phyloP scores from a whole-genome alignment of 1,139 yeast species.

The Debaryomyces udenii region DNA sequence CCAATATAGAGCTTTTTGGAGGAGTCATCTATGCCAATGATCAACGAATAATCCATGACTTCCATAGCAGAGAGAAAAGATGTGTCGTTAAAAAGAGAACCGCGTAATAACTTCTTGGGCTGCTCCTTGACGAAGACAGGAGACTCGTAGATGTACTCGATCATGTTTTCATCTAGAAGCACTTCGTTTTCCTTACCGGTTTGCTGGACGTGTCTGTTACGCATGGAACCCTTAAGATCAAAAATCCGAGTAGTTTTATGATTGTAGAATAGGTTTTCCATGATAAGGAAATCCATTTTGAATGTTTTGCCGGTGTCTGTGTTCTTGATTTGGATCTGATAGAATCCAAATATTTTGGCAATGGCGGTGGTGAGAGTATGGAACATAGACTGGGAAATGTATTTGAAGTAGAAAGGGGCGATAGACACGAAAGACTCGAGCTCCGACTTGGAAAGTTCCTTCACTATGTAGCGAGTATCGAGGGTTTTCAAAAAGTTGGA shows the following conservation, averaged over 20 bases:
- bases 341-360: slow-evolving; percentile 94
- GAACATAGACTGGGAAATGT: slow-evolving; percentile 92
- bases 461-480: slow-evolving; percentile 87
- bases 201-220: slow-evolving; percentile 94
- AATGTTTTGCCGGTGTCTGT: slow-evolving; percentile 73
- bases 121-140: slow-evolving; percentile 94
- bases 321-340: slow-evolving; percentile 86
- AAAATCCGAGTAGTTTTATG: slow-evolving; percentile 83
- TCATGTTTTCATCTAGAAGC: slow-evolving; percentile 94
- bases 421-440: slow-evolving; percentile 91
- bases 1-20: slow-evolving; percentile 80
- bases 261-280: slow-evolving; percentile 93
- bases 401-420: slow-evolving; percentile 96
- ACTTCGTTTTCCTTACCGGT: slow-evolving; percentile 97
- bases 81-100: slow-evolving; percentile 94
- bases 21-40: slow-evolving; percentile 79
- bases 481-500: slow-evolving; percentile 89
- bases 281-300: slow-evolving; percentile 88
- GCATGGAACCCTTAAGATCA: slow-evolving; percentile 97
- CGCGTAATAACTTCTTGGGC: slow-evolving; percentile 79
- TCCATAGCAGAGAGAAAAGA: slow-evolving; percentile 94
- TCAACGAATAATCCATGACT: slow-evolving; percentile 97
- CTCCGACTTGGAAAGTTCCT: slow-evolving; percentile 86
- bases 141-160: slow-evolving; percentile 93
- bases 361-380: slow-evolving; percentile 93